Conservation (phyloP, 495 filamentous ascomycete genomes). For the Trichoderma asperelloides region DNA sequence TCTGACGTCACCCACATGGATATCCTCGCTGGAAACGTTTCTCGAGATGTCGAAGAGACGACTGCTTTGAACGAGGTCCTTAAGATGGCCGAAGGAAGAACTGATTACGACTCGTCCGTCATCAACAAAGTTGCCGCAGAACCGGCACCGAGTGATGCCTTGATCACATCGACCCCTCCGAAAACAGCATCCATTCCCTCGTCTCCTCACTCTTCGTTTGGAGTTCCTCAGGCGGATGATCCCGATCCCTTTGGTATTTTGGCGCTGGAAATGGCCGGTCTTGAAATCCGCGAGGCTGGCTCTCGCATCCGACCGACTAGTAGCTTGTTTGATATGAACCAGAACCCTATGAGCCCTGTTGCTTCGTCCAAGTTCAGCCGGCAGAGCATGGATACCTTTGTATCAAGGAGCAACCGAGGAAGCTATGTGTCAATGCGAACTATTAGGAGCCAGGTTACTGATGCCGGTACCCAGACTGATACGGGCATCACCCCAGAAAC, state of each 20-base stretch:
- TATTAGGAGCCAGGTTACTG: slow-evolving; percentile 52
- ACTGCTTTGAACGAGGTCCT: slow-evolving; percentile 66
- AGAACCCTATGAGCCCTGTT: slow-evolving; percentile 67
- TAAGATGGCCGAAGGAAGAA: slow-evolving; percentile 76
- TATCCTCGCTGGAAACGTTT: slow-evolving; percentile 71
- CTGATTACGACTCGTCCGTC: slow-evolving; percentile 54
- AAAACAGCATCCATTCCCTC: slow-evolving; percentile 22
- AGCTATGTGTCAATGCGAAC: slow-evolving; percentile 51
- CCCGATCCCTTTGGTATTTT: slow-evolving; percentile 86
- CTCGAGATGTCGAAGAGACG: slow-evolving; percentile 55
- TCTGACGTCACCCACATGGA: slow-evolving; percentile 61
- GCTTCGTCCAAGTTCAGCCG: slow-evolving; percentile 53
- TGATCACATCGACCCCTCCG: slow-evolving; percentile 28
- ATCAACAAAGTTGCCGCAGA: slow-evolving; percentile 40
- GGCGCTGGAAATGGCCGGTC: slow-evolving; percentile 71
- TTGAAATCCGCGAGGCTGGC: slow-evolving; percentile 81
- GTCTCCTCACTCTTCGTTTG: slow-evolving; percentile 45
- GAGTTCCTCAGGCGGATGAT: slow-evolving; percentile 65
- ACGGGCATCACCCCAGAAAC: slow-evolving; percentile 40
- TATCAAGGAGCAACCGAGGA: slow-evolving; percentile 54
- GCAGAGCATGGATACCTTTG: slow-evolving; percentile 55
- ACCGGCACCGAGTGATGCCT: slow-evolving; percentile 66
- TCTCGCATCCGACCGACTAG: slow-evolving; percentile 57
- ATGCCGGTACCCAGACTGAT: slow-evolving; percentile 46
- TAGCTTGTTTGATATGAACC: slow-evolving; percentile 73